Conservation (phyloP, 495 filamentous ascomycete species). For the Podospora comata region DNA sequence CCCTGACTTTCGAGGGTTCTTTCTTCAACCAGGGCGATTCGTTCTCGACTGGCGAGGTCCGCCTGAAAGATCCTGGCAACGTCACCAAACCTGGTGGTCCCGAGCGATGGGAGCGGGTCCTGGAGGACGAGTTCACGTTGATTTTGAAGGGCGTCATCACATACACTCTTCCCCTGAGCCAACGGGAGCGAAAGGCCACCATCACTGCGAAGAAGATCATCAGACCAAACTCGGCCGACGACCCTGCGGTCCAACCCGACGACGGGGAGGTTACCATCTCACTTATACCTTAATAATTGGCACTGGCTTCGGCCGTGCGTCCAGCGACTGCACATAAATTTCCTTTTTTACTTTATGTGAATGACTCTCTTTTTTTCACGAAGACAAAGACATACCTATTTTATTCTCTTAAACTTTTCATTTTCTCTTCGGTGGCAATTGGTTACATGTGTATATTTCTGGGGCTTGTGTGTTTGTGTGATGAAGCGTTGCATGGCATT, state of each 20-base stretch:
- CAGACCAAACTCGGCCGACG: conserved; percentile 49
- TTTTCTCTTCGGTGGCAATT: conserved; percentile 4
- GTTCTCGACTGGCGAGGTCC: conserved; percentile 74
- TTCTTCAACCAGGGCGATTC: conserved; percentile 67
- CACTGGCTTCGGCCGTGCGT: neutral
- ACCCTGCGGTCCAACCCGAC: conserved; percentile 27
- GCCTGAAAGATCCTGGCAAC: conserved; percentile 80
- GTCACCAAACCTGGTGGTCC: conserved; percentile 74
- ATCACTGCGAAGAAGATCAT: conserved; percentile 51
- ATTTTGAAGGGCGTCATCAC: conserved; percentile 85
- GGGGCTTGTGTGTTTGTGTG: conserved; percentile 18
- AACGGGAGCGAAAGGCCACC: conserved; percentile 54
- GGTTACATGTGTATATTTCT: neutral
- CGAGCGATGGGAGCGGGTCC: conserved; percentile 86
- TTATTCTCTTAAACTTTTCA: neutral
- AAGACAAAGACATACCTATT: neutral
- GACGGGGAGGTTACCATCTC: conserved; percentile 6
- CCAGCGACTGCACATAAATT: conserved; percentile 3
- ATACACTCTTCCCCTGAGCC: conserved; percentile 82
- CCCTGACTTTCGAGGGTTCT: conserved; percentile 81
- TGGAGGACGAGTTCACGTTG: conserved; percentile 87
- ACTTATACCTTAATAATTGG: conserved; percentile 2
- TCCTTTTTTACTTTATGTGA: conserved; percentile 7
- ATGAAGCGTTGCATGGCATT: conserved; percentile 26
- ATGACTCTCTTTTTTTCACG: conserved; percentile 3